A percentile compares a stretch with the other conserved stretches of the same genome.
Evolutionary conservation across 2,329 filamentous ascomycete genomes (phyloP).

Genomic region (Aaosphaeria pasadenensis): DNA sequence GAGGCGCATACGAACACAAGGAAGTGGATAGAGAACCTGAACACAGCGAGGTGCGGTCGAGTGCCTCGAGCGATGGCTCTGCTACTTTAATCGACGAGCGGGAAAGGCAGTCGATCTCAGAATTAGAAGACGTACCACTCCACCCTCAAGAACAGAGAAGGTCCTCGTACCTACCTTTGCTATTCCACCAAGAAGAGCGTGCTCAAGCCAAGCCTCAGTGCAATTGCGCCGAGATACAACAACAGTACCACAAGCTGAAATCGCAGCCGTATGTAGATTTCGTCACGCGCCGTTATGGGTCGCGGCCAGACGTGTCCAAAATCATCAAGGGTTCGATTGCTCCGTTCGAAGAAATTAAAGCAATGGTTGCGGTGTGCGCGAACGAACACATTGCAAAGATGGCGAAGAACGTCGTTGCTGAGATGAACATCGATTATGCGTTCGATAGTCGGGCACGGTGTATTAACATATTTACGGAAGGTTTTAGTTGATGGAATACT

Average conservation of each 20-base stretch:
- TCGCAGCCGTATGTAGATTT: neutral
- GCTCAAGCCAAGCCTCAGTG: neutral
- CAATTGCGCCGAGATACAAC: neutral
- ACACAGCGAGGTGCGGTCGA: slow-evolving; percentile 8
- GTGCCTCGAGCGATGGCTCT: slow-evolving; percentile 14
- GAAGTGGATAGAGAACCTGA: slow-evolving; percentile 1
- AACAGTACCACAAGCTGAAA: neutral
- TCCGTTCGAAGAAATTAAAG: slow-evolving; percentile 3
- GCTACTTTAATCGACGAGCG: slow-evolving; percentile 18
- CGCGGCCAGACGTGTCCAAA: slow-evolving; percentile 10
- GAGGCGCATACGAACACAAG: slow-evolving; percentile 6
- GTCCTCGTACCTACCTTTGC: neutral
- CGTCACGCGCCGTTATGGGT: slow-evolving; percentile 10
- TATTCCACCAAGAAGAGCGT: neutral
- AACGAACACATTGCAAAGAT: slow-evolving; percentile 10
- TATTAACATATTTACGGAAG: slow-evolving; percentile 18
- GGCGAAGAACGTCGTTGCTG: slow-evolving; percentile 11
- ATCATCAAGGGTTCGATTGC: slow-evolving; percentile 2
- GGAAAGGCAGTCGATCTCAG: neutral
- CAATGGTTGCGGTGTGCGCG: slow-evolving; percentile 22
- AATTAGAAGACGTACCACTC: neutral
- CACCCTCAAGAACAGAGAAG: neutral
- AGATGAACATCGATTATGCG: slow-evolving; percentile 18
- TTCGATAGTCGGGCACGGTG: slow-evolving; percentile 9
- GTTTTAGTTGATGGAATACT: slow-evolving; percentile 1